Conservation (phyloP, 176 grass and related monocot genomes). For the Alopecurus myosuroides region DNA sequence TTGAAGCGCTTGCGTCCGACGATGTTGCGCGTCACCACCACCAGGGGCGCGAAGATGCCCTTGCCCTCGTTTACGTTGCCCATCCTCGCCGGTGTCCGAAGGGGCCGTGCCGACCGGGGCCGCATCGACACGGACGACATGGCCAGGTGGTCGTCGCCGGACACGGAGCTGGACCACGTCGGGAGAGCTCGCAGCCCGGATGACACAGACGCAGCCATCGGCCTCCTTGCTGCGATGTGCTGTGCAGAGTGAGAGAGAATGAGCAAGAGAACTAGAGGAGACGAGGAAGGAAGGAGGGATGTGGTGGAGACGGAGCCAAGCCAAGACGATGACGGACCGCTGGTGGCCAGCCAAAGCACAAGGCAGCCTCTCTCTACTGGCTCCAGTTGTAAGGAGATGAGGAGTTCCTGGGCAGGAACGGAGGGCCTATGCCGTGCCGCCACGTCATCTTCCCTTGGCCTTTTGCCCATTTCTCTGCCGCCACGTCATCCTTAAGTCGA, state of each 20-base stretch:
- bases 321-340: conserved; percentile 9
- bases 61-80: conserved; percentile 95
- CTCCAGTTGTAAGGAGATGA: conserved; percentile 25
- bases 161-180: conserved; percentile 60
- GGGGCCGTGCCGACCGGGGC: conserved; percentile 19
- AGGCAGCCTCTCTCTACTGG: neutral
- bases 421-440: neutral
- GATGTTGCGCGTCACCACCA: conserved; percentile 72
- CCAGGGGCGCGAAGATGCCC: conserved; percentile 81
- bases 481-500: neutral
- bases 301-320: conserved; percentile 35
- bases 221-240: neutral
- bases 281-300: neutral
- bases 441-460: neutral
- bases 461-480: neutral
- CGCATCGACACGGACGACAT: conserved; percentile 16
- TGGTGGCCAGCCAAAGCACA: conserved; percentile 7
- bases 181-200: conserved; percentile 29
- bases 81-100: conserved; percentile 55
- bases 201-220: conserved; percentile 13
- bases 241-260: neutral
- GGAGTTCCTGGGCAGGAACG: conserved; percentile 31
- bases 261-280: neutral
- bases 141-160: conserved; percentile 32
- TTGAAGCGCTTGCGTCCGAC: conserved; percentile 85